Evolutionary conservation across 31 red algal genomes (phyloP).

Genomic region (Asparagopsis taxiformis): DNA sequence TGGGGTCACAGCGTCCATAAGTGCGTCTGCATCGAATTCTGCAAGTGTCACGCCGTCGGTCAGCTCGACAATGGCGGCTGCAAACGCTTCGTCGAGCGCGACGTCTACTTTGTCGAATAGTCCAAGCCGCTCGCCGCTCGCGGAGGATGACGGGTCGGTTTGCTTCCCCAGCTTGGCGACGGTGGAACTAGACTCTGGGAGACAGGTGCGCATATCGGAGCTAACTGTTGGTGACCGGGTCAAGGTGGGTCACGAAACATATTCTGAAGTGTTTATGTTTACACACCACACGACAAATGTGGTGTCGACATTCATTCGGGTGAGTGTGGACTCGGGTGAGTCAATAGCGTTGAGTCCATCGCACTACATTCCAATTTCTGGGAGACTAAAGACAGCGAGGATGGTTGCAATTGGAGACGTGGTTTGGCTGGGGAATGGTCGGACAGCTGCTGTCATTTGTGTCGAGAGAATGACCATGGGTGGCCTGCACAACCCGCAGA

Average conservation of each 20-base stretch:
- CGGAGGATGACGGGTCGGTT: conserved; percentile 61
- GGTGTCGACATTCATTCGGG: conserved; percentile 47
- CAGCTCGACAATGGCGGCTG: too few species aligned
- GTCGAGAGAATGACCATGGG: conserved; percentile 15
- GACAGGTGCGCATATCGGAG: conserved; percentile 33
- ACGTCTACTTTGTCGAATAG: too few species aligned
- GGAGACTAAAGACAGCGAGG: conserved; percentile 43
- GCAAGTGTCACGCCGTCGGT: too few species aligned
- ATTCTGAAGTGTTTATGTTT: conserved; percentile 83
- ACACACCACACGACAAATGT: conserved; percentile 49
- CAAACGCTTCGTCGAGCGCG: too few species aligned
- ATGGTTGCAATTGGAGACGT: conserved; percentile 52
- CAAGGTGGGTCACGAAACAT: conserved; percentile 39
- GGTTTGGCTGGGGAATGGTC: conserved; percentile 17
- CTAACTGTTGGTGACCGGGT: conserved; percentile 75
- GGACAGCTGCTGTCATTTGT: conserved; percentile 22
- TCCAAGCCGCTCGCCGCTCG: too few species aligned
- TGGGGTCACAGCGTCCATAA: too few species aligned
- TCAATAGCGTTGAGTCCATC: conserved; percentile 33
- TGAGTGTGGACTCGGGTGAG: conserved; percentile 30
- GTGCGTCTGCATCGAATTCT: too few species aligned
- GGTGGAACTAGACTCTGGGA: conserved; percentile 68
- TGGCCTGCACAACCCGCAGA: conserved; percentile 71
- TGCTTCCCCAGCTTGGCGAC: conserved; percentile 83
- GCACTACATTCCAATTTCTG: conserved; percentile 72